phyloP scores from a whole-genome alignment of 75 land plant species.

The Adiantum capillusveneris region DNA sequence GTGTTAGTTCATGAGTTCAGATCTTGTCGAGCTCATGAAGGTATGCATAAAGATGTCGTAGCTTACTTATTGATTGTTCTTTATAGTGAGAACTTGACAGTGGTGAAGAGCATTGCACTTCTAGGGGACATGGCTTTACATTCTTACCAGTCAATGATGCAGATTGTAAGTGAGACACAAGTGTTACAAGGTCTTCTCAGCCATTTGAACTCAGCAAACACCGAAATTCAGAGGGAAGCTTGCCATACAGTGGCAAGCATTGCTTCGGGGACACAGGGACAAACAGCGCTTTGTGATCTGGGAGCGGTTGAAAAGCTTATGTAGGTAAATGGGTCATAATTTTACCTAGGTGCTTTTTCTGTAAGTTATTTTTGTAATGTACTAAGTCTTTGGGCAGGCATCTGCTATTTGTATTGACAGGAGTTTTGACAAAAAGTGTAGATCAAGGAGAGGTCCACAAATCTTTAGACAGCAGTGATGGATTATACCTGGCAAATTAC shows the following conservation, averaged over 20 bases:
- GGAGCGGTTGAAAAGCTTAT: background rate
- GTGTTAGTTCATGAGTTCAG: too few species aligned
- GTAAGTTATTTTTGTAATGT: background rate
- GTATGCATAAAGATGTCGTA: too few species aligned
- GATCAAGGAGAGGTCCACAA: background rate
- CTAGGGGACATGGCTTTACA: too few species aligned
- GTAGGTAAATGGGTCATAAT: conserved; percentile 1
- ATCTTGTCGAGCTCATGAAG: too few species aligned
- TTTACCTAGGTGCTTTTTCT: background rate
- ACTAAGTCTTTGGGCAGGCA: background rate
- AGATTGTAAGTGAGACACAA: background rate
- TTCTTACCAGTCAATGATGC: background rate
- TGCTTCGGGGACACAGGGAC: background rate
- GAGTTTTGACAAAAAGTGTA: background rate
- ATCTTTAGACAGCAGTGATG: too few species aligned
- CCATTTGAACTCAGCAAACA: background rate
- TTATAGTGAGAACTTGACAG: too few species aligned
- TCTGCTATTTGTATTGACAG: conserved; percentile 1
- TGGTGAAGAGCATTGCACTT: too few species aligned
- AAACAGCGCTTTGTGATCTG: background rate
- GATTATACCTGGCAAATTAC: background rate
- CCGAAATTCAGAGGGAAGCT: background rate
- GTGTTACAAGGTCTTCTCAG: too few species aligned
- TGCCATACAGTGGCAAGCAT: background rate
- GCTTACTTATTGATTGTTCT: too few species aligned